phyloP scores from a whole-genome alignment of 192 early-diverging fungal species.

The Dissophora globulifera region DNA sequence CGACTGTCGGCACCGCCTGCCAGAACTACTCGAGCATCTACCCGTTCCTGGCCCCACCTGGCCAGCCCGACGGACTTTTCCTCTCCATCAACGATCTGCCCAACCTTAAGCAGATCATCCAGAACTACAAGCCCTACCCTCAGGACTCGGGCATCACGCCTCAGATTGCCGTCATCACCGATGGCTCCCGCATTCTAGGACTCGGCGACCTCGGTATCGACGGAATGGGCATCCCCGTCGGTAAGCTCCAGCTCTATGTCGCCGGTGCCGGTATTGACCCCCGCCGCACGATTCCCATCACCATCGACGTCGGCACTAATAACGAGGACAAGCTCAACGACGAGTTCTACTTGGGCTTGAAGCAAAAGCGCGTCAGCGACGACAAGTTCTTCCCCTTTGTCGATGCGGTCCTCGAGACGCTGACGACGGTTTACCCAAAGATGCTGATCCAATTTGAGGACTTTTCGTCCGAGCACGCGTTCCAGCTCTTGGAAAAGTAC shows the following conservation, averaged over 20 bases:
- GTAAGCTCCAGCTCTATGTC: constrained; percentile 94
- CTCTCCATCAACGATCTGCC: constrained; percentile 80
- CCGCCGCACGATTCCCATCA: constrained; percentile 86
- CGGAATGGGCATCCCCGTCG: constrained; percentile 96
- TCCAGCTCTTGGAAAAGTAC: constrained; percentile 84
- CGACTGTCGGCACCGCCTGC: constrained; percentile 87
- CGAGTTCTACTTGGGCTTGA: constrained; percentile 89
- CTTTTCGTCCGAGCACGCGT: constrained; percentile 93
- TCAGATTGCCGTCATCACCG: constrained; percentile 94
- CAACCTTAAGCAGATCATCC: constrained; percentile 80
- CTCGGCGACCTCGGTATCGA: constrained; percentile 95
- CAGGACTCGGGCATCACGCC: constrained; percentile 65
- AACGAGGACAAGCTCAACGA: constrained; percentile 83
- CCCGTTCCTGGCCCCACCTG: constrained; percentile 82
- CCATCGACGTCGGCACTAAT: constrained; percentile 93
- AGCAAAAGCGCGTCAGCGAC: constrained; percentile 71
- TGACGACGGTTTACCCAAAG: constrained; percentile 78
- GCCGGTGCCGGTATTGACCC: constrained; percentile 89
- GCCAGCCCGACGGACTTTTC: constrained; percentile 86
- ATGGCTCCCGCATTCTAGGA: constrained; percentile 94
- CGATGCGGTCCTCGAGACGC: constrained; percentile 81
- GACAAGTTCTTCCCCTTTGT: constrained; percentile 83
- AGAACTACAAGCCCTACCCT: constrained; percentile 77
- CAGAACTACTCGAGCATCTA: constrained; percentile 90
- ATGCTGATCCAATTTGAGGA: constrained; percentile 97